phyloP scores from a whole-genome alignment of 768 basidiomycete species.

The Auricularia auricula-judae region DNA sequence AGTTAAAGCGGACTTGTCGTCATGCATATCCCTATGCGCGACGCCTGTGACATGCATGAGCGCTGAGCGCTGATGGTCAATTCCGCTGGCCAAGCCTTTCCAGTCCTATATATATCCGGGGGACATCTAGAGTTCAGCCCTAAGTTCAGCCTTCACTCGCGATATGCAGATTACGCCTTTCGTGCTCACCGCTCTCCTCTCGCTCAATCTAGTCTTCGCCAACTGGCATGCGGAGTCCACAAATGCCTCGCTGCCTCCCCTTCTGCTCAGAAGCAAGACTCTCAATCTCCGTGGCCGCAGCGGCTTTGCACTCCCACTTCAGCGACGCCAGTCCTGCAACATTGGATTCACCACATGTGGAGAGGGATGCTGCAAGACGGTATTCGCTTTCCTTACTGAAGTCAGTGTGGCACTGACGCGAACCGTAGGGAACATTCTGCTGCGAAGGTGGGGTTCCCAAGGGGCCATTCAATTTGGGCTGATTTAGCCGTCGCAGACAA shows the following conservation, averaged over 20 bases:
- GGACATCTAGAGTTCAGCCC: neutral
- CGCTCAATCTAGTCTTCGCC: neutral
- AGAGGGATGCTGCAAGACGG: neutral
- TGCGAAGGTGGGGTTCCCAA: neutral
- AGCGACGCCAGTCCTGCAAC: neutral
- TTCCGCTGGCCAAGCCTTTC: too few relatives aligned
- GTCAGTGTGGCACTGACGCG: neutral
- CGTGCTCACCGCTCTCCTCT: neutral
- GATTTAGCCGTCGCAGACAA: neutral
- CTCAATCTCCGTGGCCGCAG: neutral
- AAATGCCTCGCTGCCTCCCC: neutral
- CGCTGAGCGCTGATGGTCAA: too few relatives aligned
- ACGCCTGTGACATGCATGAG: too few relatives aligned
- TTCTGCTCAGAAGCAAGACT: neutral
- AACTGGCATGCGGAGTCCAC: neutral
- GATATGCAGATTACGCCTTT: too few relatives aligned
- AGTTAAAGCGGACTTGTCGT: too few relatives aligned
- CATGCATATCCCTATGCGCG: too few relatives aligned
- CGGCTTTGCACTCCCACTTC: neutral
- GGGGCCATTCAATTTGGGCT: neutral
- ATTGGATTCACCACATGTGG: neutral
- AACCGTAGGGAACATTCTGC: neutral
- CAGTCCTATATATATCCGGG: too few relatives aligned
- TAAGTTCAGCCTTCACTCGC: neutral
- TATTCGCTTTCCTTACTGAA: neutral